Evolutionary conservation across 805 yeast genomes (phyloP), one percentile per base, ranked within the genome.

Genomic region (Scheffersomyces stipitis): DNA sequence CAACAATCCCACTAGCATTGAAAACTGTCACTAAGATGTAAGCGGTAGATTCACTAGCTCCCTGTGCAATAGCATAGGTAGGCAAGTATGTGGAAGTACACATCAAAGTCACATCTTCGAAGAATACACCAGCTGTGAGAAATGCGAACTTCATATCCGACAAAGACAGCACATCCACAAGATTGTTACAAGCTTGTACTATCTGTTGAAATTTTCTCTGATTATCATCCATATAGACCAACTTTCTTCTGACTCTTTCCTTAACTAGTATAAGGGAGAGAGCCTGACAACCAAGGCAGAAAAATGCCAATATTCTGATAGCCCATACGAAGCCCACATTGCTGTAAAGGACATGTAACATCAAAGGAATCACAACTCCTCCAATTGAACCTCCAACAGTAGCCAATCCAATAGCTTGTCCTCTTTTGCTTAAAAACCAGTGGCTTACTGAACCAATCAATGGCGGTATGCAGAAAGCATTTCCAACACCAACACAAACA

Each of bases 351-450:
- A 64, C 51, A 38, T 73, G 60, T 40, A 80, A 56, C 54, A 77
- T 58, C 26, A 81, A 56, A 1, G 88, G 86, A 51, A 78, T 75
- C 4, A 80, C 50, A 8, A 80, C 66, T 3, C 88, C 89, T 1
- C 87, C 88, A 5, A 79, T 56, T 3, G 84, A 76, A 1, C 86
- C 86, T 3, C 87, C 88, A 7, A 66, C 50, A n/a, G 53, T 45
- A 15, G 56, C 54, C 22, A 49, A 22, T 2, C 53, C 56, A 3
- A 48, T 33, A 15, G 55, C 55, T n/a, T 44, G 38, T 6, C 56
- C 58, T 18, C 56, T 31, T 28, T 47, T 46, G n/a, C 26, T 24
- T 16, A 43, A 38, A 27, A 53, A 53, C 58, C 58, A 53, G 18
- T 53, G 58, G 33, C 50, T 47, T 10, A 50, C 34, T 35, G 50